Base-by-base conservation (phyloP, 139 green algal species). In the Chlamydomonas asymmetrica region DNA sequence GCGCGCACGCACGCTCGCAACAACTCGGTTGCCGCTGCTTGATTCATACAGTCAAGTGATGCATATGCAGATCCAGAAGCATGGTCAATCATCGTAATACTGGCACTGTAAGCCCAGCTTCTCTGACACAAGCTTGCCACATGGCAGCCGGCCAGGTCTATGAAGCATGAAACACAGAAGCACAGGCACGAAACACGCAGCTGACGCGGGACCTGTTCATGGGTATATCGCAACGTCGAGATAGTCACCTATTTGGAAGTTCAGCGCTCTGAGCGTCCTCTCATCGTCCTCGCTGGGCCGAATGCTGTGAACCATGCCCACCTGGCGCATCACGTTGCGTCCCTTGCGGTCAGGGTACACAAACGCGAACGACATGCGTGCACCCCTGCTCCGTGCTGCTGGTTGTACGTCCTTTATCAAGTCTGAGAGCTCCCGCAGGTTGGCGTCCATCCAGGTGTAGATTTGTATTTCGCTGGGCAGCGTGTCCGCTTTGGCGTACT, bases 391-490 rank as follows among this genome's bases (percentile, higher is more conserved):
- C 6, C 75, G 64, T 1, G 88, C 87, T 31, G 66, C 63, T 8
- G 81, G 79, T 29, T 91, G 68, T 5, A 74, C 70, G 66, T 97
- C 90, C 76, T 96, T 93, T 1, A 98, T 83, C 25, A 98, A 82
- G 32, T 98, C 94, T 5, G 87, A 88, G n/a, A 98, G 84, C 81
- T 98, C 94, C 40, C 92, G 73, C 72, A 98, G 82, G 2, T 87
- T 94, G n/a, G 94, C 94, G 75, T 98, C 94, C 77, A 84, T 85
- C 94, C 94, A 98, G 0, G 94, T 98, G 91, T 98, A 94, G 7
- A 98, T 88, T 57, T 91, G 86, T 22, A 93, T 65, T 64, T 93
- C 87, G 7, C 38, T 34, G 0, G 64, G 74, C 64, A 68, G 39
- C 10, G 40, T 50, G 57, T 31, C 68, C 45, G 56, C 63, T 54